Conservation (phyloP, 2,329 filamentous ascomycete genomes). For the Onygenales sp. region DNA sequence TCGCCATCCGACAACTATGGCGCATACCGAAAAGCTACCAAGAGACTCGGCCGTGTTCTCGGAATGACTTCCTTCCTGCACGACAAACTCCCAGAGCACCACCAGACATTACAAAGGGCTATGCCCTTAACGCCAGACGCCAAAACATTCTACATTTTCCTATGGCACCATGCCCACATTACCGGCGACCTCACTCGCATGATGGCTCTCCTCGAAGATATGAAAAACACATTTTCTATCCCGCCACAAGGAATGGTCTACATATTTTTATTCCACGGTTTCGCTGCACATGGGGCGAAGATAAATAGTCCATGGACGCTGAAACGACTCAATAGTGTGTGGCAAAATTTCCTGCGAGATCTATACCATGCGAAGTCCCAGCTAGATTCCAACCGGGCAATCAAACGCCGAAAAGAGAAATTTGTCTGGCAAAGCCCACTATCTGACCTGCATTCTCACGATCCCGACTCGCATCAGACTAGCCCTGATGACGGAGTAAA, state of each 20-base stretch:
- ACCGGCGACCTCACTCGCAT: constrained; percentile 65
- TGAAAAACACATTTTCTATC: constrained; percentile 57
- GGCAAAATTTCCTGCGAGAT: constrained; percentile 50
- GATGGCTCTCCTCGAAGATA: constrained; percentile 65
- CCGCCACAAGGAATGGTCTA: constrained; percentile 69
- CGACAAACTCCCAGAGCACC: constrained; percentile 42
- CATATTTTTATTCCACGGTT: constrained; percentile 72
- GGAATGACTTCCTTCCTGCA: constrained; percentile 34
- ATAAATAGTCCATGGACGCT: constrained; percentile 62
- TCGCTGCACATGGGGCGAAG: constrained; percentile 60
- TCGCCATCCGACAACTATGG: constrained; percentile 24
- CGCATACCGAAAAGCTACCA: constrained; percentile 25
- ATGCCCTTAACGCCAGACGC: constrained; percentile 64
- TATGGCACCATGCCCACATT: constrained; percentile 61
- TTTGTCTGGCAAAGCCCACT: constrained; percentile 8
- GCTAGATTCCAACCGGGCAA: constrained; percentile 9
- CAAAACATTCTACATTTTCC: constrained; percentile 68
- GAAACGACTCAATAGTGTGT: constrained; percentile 57
- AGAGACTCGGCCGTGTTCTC: constrained; percentile 41
- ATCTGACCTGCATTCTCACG: neutral
- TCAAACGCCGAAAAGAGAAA: constrained; percentile 8
- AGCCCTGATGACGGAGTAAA: neutral
- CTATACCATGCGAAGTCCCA: constrained; percentile 27
- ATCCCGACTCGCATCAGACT: neutral
- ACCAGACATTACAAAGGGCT: constrained; percentile 55